Base-by-base conservation (phyloP, 202 grass and related monocot species). In the Panicum hallii region DNA sequence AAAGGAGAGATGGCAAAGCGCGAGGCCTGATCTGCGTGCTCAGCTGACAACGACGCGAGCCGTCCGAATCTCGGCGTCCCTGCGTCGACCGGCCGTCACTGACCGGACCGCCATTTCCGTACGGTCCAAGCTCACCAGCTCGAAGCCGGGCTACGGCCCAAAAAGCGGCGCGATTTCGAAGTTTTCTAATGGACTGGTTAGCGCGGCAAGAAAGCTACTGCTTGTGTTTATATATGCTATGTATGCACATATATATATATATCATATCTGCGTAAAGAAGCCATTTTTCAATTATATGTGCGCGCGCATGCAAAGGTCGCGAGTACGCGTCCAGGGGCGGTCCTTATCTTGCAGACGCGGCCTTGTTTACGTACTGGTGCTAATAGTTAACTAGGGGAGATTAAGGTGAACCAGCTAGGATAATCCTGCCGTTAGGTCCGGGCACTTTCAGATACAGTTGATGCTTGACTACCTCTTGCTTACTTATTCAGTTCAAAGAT, bases 21-120 rank as follows among this genome's bases (percentile, higher is more conserved):
- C 32, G 38, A 26, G 71, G 38, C 61, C 61, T 74, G 63, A 80
- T 81, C 70, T 68, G 45, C 86, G 17, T 64, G 64, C 84, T 80
- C 76, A 54, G 77, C 53, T 28, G 63, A 89, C 62, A 32, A 69
- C 50, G 82, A 77, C 77, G 20, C 54, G 9, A 20, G n/a, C 46
- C 46, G 46, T 30, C 61, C 46, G 56, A 65, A 78, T 78, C 74
- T 73, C 66, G 36, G 36, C 76, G 62, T 76, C 36, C 62, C 52
- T 79, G 62, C 11, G 49, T 7, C 6, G 71, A 53, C 16, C 63
- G 20, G 32, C 43, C 62, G 77, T 53, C 87, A 15, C 55, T 70
- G 46, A 7, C 70, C 12, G 44, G 74, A 19, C 70, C 70, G 56
- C 45, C 62, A 63, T 62, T 44, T 50, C 70, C 66, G 56, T 75